Evolutionary conservation across 2,329 filamentous ascomycete species (phyloP), one percentile per base, ranked within the genome.

Genomic region (Tolypocladium pustulatum): DNA sequence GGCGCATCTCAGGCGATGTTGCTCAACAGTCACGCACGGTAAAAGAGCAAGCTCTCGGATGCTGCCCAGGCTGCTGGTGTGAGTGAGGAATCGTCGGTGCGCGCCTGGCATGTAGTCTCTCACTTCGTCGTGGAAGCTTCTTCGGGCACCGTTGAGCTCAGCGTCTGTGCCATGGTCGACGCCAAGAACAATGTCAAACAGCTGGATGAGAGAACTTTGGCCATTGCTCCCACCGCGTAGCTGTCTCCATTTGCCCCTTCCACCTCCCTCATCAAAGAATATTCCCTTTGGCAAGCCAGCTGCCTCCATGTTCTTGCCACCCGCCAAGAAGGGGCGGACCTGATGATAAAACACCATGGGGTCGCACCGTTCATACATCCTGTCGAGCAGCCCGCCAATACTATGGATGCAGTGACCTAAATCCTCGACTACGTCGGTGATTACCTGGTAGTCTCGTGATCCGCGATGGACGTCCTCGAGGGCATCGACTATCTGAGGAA

Each of bases 201-300:
- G 94, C 67, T 97, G 91, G 60, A 97, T 91, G 46, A 96, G 78
- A 0, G 90, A 95, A 71, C 89, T 93, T 72, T 97, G 93, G 0
- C 92, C 93, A 67, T 97, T 97, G 71, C 90, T 95, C 4, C 93
- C 93, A n/a, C 93, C 93, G n/a, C 89, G 84, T 59, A 89, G 88
- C 65, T 93, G 86, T 22, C 86, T 79, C 80, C 91, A 96, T 40
- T 81, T 75, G 0, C 85, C 82, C 15, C 76, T 76, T 1, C 85
- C 86, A 2, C 83, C 78, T 1, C 86, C 88, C 59, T 89, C 82
- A 64, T 96, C 90, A 69, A 96, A 96, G 57, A 92, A 84, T 5
- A 97, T 85, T 0, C 93, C 93, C 12, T 84, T 82, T 0, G 92
- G 90, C 1, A 97, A 78, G 0, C 92, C 93, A 0, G 90, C 90